These are phyloP conservation scores for Dothidotthia symphoricarpi DNA, from an alignment of 2,329 filamentous ascomycete species.

Conservation along the genomic window DNA sequence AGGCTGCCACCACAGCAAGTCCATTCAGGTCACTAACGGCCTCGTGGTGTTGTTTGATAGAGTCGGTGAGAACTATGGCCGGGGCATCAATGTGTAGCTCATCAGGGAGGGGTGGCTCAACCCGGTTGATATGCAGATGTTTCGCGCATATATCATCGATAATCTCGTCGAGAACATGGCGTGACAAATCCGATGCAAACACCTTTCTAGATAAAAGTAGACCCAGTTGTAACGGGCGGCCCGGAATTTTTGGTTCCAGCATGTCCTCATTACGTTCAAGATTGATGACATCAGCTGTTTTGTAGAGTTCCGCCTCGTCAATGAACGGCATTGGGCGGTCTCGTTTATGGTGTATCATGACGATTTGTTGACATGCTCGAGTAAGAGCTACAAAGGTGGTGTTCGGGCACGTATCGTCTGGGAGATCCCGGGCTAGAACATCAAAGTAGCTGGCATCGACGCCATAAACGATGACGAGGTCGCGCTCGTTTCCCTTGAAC, in stretches of 20 bases:
- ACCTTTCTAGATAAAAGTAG: conserved; percentile 3
- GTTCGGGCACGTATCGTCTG: conserved; percentile 9
- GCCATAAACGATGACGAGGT: conserved; percentile 11
- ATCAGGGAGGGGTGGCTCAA: conserved; percentile 2
- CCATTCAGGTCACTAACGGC: conserved; percentile 11
- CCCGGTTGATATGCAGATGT: conserved; percentile 4
- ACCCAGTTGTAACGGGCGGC: not conserved
- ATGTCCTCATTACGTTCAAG: too few relatives aligned
- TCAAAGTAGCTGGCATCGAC: conserved; percentile 8
- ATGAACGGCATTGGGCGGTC: conserved; percentile 4
- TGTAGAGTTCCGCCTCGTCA: conserved; percentile 3
- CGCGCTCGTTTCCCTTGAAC: conserved; percentile 11
- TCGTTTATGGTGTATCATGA: conserved; percentile 3
- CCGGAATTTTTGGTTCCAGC: too few relatives aligned
- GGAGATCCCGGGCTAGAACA: conserved; percentile 3
- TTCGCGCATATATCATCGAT: conserved; percentile 5
- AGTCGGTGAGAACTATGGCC: conserved; percentile 6
- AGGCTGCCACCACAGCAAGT: conserved; percentile 8
- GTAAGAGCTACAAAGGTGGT: conserved; percentile 9
- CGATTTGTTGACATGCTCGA: conserved; percentile 7
- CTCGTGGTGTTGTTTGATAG: conserved; percentile 7
- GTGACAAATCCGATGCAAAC: conserved; percentile 5
- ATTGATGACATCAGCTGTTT: not conserved
- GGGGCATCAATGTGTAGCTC: conserved; percentile 6
- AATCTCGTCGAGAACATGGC: conserved; percentile 4